Evolutionary conservation across 116 monocot species (phyloP).

Genomic region (Posidonia oceanica): DNA sequence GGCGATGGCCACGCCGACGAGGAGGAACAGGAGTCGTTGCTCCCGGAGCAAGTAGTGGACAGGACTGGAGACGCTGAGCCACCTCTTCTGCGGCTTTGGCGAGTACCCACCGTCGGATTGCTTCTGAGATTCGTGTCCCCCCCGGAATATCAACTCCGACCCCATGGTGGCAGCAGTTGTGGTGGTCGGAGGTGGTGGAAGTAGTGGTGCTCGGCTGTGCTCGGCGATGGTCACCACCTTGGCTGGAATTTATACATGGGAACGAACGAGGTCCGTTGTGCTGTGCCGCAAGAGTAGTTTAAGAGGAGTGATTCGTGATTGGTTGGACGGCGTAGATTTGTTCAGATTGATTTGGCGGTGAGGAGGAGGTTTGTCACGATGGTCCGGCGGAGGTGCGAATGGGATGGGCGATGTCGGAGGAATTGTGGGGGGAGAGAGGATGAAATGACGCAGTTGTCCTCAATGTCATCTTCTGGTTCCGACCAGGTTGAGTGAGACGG

Average conservation of each 20-base stretch:
- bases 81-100: conserved; percentile 28
- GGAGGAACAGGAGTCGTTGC: conserved; percentile 55
- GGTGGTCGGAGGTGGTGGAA: not conserved
- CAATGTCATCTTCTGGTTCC: too few species aligned
- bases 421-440: too few species aligned
- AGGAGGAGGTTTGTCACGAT: not conserved
- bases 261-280: not conserved
- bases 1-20: conserved; percentile 57
- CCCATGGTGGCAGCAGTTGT: not conserved
- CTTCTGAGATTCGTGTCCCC: conserved; percentile 15
- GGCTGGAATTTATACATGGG: too few species aligned
- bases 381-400: not conserved
- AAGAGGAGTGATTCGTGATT: not conserved
- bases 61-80: conserved; percentile 16
- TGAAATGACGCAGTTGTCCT: too few species aligned
- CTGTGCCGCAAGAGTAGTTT: not conserved
- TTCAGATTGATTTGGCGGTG: not conserved
- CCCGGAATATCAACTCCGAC: conserved; percentile 34
- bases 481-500: too few species aligned
- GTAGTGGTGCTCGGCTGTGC: not conserved
- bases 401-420: not conserved
- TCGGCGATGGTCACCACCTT: not conserved
- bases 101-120: conserved; percentile 18
- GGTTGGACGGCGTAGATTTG: not conserved
- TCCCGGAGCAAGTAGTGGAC: conserved; percentile 51